These are phyloP conservation scores for Ogataea ganodermae DNA, from an alignment of 805 yeast species.

Conservation along the genomic window DNA sequence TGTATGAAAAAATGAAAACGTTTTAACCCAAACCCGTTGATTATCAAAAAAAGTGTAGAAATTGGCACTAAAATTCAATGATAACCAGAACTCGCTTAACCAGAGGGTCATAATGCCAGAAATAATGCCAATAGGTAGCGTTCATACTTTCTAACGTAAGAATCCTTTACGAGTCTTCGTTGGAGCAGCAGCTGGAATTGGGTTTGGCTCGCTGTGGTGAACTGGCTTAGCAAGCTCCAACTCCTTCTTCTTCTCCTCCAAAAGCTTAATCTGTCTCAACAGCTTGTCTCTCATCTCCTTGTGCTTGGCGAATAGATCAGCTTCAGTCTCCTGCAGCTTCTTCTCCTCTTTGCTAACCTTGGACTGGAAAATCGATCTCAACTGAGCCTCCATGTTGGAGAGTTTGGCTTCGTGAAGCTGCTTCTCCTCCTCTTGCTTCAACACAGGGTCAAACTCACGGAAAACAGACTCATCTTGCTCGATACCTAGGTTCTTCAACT, in stretches of 20 bases:
- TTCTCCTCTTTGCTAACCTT: slow-evolving; percentile 96
- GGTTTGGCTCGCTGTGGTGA: slow-evolving; percentile 43
- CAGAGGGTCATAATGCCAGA: slow-evolving; percentile 6
- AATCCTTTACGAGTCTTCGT: slow-evolving; percentile 78
- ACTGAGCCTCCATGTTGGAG: slow-evolving; percentile 91
- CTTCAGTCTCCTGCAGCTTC: slow-evolving; percentile 94
- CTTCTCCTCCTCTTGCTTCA: slow-evolving; percentile 92
- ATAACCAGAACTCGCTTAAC: slow-evolving; percentile 7
- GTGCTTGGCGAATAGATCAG: slow-evolving; percentile 92
- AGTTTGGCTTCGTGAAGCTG: slow-evolving; percentile 91
- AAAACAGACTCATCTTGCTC: slow-evolving; percentile 93
- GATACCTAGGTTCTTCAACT: slow-evolving; percentile 79
- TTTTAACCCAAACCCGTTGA: slow-evolving; percentile 15
- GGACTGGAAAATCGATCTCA: slow-evolving; percentile 95
- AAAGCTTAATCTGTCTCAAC: slow-evolving; percentile 79
- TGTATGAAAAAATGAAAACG: slow-evolving; percentile 11
- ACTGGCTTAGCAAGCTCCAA: slow-evolving; percentile 61
- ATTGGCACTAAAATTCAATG: slow-evolving; percentile 7
- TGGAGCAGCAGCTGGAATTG: slow-evolving; percentile 41
- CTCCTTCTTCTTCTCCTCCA: slow-evolving; percentile 87
- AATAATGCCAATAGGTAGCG: slow-evolving; percentile 3
- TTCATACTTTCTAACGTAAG: slow-evolving; percentile 48
- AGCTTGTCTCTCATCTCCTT: slow-evolving; percentile 96
- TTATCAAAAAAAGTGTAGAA: slow-evolving; percentile 9
- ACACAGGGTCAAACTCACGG: slow-evolving; percentile 89